Conservation (phyloP, 2,329 filamentous ascomycete species). For the Dactylellina parvicollis region DNA sequence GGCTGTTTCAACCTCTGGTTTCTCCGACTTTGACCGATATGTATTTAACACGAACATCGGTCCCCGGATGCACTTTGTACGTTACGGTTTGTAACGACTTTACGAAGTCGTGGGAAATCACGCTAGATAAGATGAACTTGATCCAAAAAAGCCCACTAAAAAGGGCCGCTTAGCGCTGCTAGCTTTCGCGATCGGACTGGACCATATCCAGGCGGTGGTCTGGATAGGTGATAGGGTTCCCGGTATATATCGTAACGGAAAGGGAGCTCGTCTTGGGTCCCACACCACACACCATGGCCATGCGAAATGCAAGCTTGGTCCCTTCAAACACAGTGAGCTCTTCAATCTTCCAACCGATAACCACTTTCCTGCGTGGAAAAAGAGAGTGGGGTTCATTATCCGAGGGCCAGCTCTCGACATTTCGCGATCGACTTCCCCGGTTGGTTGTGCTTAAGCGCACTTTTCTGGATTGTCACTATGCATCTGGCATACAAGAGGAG, state of each 20-base stretch:
- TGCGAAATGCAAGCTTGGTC: constrained; percentile 51
- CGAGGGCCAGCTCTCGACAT: constrained; percentile 19
- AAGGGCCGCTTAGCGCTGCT: constrained; percentile 15
- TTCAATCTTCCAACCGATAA: constrained; percentile 49
- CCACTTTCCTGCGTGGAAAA: constrained; percentile 37
- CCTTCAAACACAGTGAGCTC: constrained; percentile 54
- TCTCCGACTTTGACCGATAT: constrained; percentile 52
- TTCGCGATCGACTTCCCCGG: constrained; percentile 46
- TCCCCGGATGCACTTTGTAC: constrained; percentile 2
- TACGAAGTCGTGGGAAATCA: constrained; percentile 39
- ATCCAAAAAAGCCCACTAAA: constrained; percentile 17
- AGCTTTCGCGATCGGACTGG: constrained; percentile 42
- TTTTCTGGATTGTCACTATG: constrained; percentile 14
- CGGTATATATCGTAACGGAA: constrained; percentile 29
- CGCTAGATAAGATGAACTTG: constrained; percentile 51
- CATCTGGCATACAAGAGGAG: constrained; percentile 23
- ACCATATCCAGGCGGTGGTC: constrained; percentile 26
- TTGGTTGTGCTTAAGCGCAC: constrained; percentile 45
- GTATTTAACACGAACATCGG: neutral
- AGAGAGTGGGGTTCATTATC: constrained; percentile 53
- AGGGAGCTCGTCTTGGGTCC: constrained; percentile 47
- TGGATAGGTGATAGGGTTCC: constrained; percentile 37
- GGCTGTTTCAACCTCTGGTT: constrained; percentile 25
- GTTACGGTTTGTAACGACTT: constrained; percentile 48
- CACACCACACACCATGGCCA: constrained; percentile 13